Evolutionary conservation across 2,329 filamentous ascomycete species (phyloP), one percentile per base, ranked within the genome.

Genomic region (Aspergillus brasiliensis): DNA sequence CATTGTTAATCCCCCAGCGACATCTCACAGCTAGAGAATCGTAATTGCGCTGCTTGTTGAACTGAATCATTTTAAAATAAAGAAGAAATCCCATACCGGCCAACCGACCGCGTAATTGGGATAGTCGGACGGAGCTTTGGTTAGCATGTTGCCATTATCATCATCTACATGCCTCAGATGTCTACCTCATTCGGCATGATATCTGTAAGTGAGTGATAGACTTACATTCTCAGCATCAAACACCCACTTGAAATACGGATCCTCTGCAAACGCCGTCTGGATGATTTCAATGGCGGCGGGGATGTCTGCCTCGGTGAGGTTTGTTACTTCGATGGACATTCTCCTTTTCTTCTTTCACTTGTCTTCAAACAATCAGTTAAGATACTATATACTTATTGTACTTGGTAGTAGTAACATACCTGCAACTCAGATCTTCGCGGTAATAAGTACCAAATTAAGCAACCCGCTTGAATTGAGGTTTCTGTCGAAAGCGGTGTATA

Each of bases 1-100:
- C 89, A 70, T 91, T 89, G 28, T 84, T 80, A 71, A 91, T 91
- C 11, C 89, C 89, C 89, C 88, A 91, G 61, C 80, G 79, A 76
- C 88, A 91, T 48, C 89, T 84, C 2, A 88, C 84, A 0, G 81
- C 82, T 8, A 91, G 80, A 11, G 87, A 90, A 38, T 81, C 81
- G 57, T 82, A 80, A 69, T 91, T 91, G 25, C 88, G 82, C 56
- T 78, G 69, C 10, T 81, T 76, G 59, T 84, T 84, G 75, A 89
- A 88, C 84, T 88, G 67, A 62, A 6, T 23, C 15, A 15, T 17
- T 17, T 42, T 28, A 17, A 5, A 37, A 10, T 10, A 8, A 19
- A 8, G 13, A 52, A n/a, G 23, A 31, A 21, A 42, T 37, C 47
- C 31, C 57, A 57, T 61, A 62, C 54, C 47, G 56, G 63, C 37